Conservation (phyloP, 177 flowering plant species). For the Telopea speciosissima region DNA sequence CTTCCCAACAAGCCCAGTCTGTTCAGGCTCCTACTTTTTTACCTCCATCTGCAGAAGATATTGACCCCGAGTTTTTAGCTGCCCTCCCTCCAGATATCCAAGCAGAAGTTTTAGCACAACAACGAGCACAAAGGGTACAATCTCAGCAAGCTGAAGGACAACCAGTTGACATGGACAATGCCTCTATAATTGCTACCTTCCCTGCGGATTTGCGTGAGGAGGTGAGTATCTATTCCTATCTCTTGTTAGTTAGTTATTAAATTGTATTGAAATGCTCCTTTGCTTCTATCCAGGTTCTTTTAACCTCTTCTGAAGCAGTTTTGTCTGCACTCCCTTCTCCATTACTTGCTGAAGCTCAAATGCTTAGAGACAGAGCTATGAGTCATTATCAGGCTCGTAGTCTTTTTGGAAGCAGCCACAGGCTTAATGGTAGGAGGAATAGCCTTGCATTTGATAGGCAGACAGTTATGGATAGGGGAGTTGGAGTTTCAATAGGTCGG, state of each 20-base stretch:
- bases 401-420: constrained; percentile 72
- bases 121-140: constrained; percentile 71
- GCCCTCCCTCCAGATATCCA: constrained; percentile 97
- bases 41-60: constrained; percentile 76
- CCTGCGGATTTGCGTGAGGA: constrained; percentile 98
- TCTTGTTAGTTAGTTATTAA: neutral
- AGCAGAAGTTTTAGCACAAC: constrained; percentile 96
- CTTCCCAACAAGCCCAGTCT: constrained; percentile 85
- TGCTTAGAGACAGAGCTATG: constrained; percentile 93
- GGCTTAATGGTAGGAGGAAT: constrained; percentile 58
- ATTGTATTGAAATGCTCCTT: constrained; percentile 9
- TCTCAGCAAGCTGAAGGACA: constrained; percentile 85
- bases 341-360: constrained; percentile 92
- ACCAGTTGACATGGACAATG: constrained; percentile 97
- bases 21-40: constrained; percentile 57
- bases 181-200: constrained; percentile 93
- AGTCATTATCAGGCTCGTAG: constrained; percentile 92
- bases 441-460: constrained; percentile 73
- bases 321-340: constrained; percentile 82
- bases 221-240: constrained; percentile 33
- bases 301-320: constrained; percentile 93
- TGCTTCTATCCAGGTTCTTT: constrained; percentile 58
- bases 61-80: constrained; percentile 96
- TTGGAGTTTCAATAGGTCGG: constrained; percentile 75
- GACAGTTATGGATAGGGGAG: constrained; percentile 82